Evolutionary conservation across 176 grass and related monocot species (phyloP).

Genomic region (Carex kokanica): DNA sequence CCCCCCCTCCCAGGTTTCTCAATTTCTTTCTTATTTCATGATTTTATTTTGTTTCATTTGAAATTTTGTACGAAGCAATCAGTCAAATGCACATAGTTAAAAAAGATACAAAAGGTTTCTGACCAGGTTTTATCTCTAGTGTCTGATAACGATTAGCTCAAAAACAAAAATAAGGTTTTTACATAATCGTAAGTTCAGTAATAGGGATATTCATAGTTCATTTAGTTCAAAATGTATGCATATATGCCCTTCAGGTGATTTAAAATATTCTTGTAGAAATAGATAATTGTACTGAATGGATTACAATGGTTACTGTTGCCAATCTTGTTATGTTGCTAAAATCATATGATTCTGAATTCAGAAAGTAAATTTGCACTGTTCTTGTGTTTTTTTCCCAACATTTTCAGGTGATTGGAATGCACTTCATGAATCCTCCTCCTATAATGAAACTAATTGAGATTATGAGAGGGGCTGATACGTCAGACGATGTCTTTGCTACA

Average conservation of each 20-base stretch:
- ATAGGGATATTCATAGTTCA: background rate
- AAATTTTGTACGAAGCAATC: background rate
- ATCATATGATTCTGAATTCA: background rate
- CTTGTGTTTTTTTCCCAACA: background rate
- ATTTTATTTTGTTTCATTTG: conserved; percentile 18
- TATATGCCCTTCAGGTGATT: background rate
- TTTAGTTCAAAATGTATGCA: background rate
- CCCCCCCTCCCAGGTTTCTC: conserved; percentile 59
- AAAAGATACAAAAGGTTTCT: background rate
- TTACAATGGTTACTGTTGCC: background rate
- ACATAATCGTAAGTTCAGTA: background rate
- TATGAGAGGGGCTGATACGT: no score
- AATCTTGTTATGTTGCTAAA: background rate
- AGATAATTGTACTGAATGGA: background rate
- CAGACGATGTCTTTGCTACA: conserved; percentile 51
- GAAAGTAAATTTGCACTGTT: conserved; percentile 7
- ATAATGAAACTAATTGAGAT: no score
- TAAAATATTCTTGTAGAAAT: background rate
- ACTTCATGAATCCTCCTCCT: no score
- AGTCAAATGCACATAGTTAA: background rate
- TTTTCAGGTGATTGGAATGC: no score
- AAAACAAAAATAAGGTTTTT: background rate
- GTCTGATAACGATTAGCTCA: background rate
- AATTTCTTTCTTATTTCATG: background rate
- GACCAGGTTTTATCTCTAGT: no score